Conservation (phyloP, 495 filamentous ascomycete genomes). For the Xylaria castorea region DNA sequence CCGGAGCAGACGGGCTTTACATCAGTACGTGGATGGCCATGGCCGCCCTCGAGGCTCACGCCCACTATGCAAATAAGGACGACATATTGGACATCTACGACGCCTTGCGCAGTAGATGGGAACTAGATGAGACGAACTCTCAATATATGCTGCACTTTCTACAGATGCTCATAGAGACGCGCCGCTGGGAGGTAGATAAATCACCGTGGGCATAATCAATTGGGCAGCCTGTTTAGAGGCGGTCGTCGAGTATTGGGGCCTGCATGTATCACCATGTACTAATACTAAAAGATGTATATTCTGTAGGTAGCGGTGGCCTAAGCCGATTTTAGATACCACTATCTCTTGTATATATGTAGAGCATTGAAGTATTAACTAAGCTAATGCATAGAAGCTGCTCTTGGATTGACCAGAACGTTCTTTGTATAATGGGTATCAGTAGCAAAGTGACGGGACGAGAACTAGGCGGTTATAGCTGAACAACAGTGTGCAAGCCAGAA, state of each 20-base stretch:
- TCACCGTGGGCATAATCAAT: neutral
- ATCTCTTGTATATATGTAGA: conserved; percentile 19
- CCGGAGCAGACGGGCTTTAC: conserved; percentile 43
- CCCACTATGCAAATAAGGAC: conserved; percentile 44
- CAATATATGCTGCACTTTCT: conserved; percentile 49
- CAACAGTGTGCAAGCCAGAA: neutral
- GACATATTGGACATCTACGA: conserved; percentile 53
- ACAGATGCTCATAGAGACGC: conserved; percentile 29
- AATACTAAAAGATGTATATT: conserved; percentile 18
- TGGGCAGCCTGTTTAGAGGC: neutral
- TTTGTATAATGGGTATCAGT: neutral
- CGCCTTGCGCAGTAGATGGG: conserved; percentile 47
- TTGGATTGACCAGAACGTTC: neutral
- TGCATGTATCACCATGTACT: conserved; percentile 8
- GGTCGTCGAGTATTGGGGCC: neutral
- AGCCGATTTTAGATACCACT: neutral
- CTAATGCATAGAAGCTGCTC: neutral
- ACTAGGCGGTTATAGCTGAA: neutral
- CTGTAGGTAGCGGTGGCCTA: neutral
- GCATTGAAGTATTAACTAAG: neutral
- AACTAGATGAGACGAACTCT: conserved; percentile 36
- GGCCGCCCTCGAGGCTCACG: conserved; percentile 56
- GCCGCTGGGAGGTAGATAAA: neutral
- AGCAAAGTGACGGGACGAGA: neutral
- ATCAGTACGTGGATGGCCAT: conserved; percentile 58